Percentiles rank a stretch among this genome's conserved stretches.
Evolutionary conservation across 257 asterid species (phyloP).

Genomic region (Solanum pinnatisectum): DNA sequence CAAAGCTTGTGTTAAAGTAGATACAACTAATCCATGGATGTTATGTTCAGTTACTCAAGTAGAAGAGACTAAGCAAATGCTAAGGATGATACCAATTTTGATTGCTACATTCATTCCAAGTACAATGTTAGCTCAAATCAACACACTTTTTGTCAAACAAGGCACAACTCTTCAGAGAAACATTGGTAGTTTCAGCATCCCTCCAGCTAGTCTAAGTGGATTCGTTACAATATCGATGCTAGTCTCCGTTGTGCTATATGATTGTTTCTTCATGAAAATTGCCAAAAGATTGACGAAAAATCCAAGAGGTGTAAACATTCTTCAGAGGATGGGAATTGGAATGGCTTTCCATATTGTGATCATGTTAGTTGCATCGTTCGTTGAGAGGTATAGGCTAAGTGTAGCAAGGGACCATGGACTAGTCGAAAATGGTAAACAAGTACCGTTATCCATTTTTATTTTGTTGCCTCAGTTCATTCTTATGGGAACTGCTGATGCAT

Average conservation of each 20-base stretch:
- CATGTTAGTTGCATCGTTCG: conserved; percentile 53
- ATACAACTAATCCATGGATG: conserved; percentile 52
- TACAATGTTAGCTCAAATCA: conserved; percentile 60
- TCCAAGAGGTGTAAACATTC: conserved; percentile 67
- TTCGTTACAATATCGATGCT: conserved; percentile 72
- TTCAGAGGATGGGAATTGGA: conserved; percentile 87
- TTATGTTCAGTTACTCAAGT: conserved; percentile 72
- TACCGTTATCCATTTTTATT: conserved; percentile 57
- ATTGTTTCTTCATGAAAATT: conserved; percentile 36
- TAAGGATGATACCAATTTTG: conserved; percentile 63
- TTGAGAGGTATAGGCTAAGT: conserved; percentile 43
- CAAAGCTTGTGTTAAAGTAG: conserved; percentile 60
- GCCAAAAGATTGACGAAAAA: conserved; percentile 46
- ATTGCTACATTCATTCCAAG: conserved; percentile 62
- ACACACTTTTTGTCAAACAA: conserved; percentile 68
- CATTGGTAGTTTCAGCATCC: conserved; percentile 48
- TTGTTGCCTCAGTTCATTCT: conserved; percentile 68
- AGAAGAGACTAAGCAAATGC: conserved; percentile 82
- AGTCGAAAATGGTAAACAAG: conserved; percentile 25
- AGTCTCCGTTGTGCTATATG: conserved; percentile 59
- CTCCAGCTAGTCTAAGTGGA: conserved; percentile 71
- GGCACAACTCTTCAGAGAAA: conserved; percentile 57
- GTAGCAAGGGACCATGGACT: conserved; percentile 43
- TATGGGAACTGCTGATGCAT: conserved; percentile 82
- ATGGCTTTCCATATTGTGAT: conserved; percentile 49